phyloP scores from a whole-genome alignment of 2,329 filamentous ascomycete species.

The Aspergillus calidoustus region DNA sequence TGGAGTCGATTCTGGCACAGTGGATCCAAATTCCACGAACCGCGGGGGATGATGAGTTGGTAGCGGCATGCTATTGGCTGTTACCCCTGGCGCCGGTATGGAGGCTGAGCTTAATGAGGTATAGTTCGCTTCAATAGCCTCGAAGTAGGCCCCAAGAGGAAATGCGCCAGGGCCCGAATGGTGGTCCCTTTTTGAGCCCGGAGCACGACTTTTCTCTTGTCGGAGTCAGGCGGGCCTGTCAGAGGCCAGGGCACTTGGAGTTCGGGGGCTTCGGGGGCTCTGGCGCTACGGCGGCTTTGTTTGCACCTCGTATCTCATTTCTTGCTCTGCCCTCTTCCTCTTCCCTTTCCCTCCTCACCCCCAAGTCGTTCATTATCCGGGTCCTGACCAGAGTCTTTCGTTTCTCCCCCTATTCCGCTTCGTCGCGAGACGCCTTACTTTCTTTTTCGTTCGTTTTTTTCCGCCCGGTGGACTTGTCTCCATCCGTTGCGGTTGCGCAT shows the following conservation, averaged over 20 bases:
- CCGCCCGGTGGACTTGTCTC: constrained; percentile 8
- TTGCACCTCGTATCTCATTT: constrained; percentile 13
- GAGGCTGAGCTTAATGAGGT: constrained; percentile 9
- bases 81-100: constrained; percentile 10
- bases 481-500: constrained; percentile 7
- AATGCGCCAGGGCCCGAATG: constrained; percentile 8
- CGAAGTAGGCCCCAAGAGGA: constrained; percentile 18
- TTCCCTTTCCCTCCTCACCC: constrained; percentile 26
- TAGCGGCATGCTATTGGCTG: constrained; percentile 16
- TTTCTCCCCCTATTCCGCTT: constrained; percentile 15
- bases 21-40: constrained; percentile 24
- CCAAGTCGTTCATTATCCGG: constrained; percentile 33
- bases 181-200: constrained; percentile 9
- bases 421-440: constrained; percentile 1
- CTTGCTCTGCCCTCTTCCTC: constrained; percentile 9
- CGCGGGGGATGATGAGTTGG: constrained; percentile 12
- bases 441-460: constrained; percentile 1
- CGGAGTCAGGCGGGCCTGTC: neutral
- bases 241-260: neutral
- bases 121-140: constrained; percentile 22
- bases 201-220: constrained; percentile 1
- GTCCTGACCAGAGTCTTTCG: constrained; percentile 30
- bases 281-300: constrained; percentile 12
- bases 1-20: constrained; percentile 9
- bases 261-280: constrained; percentile 4